phyloP scores from a whole-genome alignment of 1,284 basidiomycete genomes.

The Heterobasidion occidentale region DNA sequence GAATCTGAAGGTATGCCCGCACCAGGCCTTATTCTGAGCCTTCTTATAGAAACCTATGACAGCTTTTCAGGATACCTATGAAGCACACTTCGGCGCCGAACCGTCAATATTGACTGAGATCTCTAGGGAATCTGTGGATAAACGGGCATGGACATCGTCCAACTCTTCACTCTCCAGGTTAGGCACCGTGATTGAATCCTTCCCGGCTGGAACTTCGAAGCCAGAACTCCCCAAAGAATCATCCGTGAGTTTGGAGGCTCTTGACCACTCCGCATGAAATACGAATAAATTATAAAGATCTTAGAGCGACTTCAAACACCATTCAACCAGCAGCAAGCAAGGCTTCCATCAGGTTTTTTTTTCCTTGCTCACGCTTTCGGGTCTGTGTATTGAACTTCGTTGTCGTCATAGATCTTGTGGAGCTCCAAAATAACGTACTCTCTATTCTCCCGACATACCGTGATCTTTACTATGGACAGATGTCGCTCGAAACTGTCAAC shows the following conservation, averaged over 20 bases:
- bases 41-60: constrained; percentile 3
- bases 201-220: constrained; percentile 32
- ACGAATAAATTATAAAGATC: constrained; percentile 35
- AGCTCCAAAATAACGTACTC: constrained; percentile 59
- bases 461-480: constrained; percentile 68
- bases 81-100: constrained; percentile 58
- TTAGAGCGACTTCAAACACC: constrained; percentile 49
- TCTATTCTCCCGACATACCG: constrained; percentile 57
- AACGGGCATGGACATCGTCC: constrained; percentile 39
- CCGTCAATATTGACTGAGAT: constrained; percentile 38
- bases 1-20: constrained; percentile 15
- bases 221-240: constrained; percentile 7
- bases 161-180: constrained; percentile 37
- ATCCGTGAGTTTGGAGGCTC: constrained; percentile 9
- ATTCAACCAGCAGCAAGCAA: constrained; percentile 45
- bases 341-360: constrained; percentile 42
- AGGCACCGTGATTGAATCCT: constrained; percentile 44
- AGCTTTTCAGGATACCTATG: constrained; percentile 38
- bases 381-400: not conserved
- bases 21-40: constrained; percentile 19
- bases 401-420: constrained; percentile 35
- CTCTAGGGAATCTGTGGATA: constrained; percentile 40
- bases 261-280: not conserved
- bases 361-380: not conserved
- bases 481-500: constrained; percentile 45